These are phyloP conservation scores for Fusarium oligoseptatum DNA, from an alignment of 2,329 filamentous ascomycete species.

Conservation along the genomic window DNA sequence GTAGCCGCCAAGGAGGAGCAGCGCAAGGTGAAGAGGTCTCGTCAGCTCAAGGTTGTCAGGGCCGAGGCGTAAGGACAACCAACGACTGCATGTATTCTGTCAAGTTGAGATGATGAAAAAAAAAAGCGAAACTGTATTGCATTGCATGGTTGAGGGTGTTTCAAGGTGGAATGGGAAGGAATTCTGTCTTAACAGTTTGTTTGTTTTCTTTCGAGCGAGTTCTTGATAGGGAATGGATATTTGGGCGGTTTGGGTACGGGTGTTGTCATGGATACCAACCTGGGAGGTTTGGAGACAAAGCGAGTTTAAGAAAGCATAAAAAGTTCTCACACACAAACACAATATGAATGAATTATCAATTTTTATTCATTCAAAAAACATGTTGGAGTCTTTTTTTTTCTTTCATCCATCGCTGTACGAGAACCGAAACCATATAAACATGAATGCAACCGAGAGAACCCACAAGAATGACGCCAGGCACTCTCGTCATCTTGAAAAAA, in stretches of 20 bases:
- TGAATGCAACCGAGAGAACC: not conserved
- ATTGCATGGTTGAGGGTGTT: slow-evolving; percentile 6
- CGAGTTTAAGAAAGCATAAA: not conserved
- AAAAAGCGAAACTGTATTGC: slow-evolving; percentile 24
- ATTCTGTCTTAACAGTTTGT: slow-evolving; percentile 1
- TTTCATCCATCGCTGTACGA: slow-evolving; percentile 15
- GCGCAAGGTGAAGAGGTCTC: slow-evolving; percentile 59
- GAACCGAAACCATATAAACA: slow-evolving; percentile 13
- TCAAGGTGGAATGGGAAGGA: not conserved
- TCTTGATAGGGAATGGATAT: not conserved
- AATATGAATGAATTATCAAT: slow-evolving; percentile 11
- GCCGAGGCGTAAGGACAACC: slow-evolving; percentile 46
- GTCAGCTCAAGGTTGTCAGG: slow-evolving; percentile 56
- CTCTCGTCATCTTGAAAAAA: not conserved
- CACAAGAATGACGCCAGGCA: not conserved
- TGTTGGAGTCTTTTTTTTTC: slow-evolving; percentile 3
- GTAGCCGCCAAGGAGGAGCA: slow-evolving; percentile 63
- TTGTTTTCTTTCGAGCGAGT: not conserved
- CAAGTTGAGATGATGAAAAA: not conserved
- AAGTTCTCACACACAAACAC: not conserved
- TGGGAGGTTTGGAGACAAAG: slow-evolving; percentile 8
- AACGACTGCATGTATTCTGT: slow-evolving; percentile 5
- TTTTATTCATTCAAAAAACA: slow-evolving; percentile 5
- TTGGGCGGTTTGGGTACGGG: slow-evolving; percentile 26
- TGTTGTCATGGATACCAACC: slow-evolving; percentile 36